Evolutionary conservation across 257 asterid species (phyloP).

Genomic region (Solanum phureja): DNA sequence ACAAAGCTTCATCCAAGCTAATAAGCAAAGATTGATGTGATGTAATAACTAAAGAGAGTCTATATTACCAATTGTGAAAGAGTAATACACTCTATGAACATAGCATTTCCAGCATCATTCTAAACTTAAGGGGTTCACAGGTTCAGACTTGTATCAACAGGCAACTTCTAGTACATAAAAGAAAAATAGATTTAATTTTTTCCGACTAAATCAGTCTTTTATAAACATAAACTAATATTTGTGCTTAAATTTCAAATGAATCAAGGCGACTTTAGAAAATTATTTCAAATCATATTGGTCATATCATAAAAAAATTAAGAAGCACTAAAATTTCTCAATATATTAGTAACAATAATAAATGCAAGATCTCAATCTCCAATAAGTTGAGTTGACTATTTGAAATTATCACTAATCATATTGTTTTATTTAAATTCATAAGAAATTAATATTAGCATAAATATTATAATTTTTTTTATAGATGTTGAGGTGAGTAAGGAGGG

Average conservation of each 20-base stretch:
- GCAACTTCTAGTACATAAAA: slow-evolving; percentile 21
- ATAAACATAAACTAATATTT: not conserved
- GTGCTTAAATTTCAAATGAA: not conserved
- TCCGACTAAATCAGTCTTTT: not conserved
- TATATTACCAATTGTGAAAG: too few relatives aligned
- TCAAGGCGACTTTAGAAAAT: not conserved
- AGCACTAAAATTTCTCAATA: too few relatives aligned
- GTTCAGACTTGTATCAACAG: slow-evolving; percentile 10
- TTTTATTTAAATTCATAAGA: not conserved
- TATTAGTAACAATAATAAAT: not conserved
- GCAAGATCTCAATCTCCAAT: not conserved
- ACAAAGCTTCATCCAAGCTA: too few relatives aligned
- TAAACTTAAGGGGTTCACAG: slow-evolving; percentile 22
- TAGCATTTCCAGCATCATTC: slow-evolving; percentile 4
- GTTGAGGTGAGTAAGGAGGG: too few relatives aligned
- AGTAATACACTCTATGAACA: too few relatives aligned
- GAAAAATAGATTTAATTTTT: not conserved
- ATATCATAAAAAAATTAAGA: too few relatives aligned
- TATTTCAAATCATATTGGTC: too few relatives aligned
- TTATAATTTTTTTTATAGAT: too few relatives aligned
- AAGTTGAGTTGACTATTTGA: not conserved
- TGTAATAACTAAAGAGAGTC: too few relatives aligned
- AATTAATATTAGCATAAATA: not conserved
- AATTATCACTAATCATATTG: not conserved
- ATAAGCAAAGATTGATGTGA: too few relatives aligned